Percentiles rank a stretch among this genome's conserved stretches.
These are phyloP conservation scores for Parachaetomium inaequale DNA, from an alignment of 495 filamentous ascomycete genomes.

Conservation along the genomic window DNA sequence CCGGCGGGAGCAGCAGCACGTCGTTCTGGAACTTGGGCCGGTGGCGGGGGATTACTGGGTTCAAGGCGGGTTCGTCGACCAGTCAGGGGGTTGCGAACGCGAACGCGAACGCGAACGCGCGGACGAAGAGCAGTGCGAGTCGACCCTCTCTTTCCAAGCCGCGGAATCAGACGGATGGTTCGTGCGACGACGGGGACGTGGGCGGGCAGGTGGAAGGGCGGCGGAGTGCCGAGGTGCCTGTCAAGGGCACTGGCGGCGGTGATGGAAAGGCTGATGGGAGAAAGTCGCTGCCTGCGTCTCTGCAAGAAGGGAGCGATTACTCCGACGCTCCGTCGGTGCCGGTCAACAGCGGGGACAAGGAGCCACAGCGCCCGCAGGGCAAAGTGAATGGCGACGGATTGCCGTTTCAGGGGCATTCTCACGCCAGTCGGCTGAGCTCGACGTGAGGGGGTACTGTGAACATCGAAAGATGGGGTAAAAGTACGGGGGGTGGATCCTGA, in stretches of 20 bases:
- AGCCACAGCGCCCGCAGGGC: background rate
- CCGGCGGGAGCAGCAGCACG: constrained; percentile 13
- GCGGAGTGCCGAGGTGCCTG: background rate
- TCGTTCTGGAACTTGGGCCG: constrained; percentile 47
- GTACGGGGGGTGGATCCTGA: background rate
- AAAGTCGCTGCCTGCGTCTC: constrained; percentile 18
- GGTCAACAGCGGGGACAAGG: background rate
- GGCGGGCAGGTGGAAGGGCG: background rate
- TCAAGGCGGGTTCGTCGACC: constrained; percentile 22
- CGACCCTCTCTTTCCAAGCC: constrained; percentile 15
- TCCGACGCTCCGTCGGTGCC: background rate
- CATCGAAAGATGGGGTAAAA: background rate
- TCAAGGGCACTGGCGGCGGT: background rate
- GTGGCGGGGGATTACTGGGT: constrained; percentile 39
- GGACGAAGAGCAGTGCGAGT: constrained; percentile 18
- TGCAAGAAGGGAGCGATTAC: constrained; percentile 14
- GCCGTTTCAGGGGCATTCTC: background rate
- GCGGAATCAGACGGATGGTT: background rate
- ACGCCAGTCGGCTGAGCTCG: background rate
- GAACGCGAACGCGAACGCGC: background rate
- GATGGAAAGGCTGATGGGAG: constrained; percentile 19
- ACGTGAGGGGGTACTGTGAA: background rate
- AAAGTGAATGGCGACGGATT: background rate
- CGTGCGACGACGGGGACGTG: background rate
- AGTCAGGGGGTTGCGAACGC: background rate